Conservation (phyloP, 2,329 filamentous ascomycete species). For the Colletotrichum graminicola region DNA sequence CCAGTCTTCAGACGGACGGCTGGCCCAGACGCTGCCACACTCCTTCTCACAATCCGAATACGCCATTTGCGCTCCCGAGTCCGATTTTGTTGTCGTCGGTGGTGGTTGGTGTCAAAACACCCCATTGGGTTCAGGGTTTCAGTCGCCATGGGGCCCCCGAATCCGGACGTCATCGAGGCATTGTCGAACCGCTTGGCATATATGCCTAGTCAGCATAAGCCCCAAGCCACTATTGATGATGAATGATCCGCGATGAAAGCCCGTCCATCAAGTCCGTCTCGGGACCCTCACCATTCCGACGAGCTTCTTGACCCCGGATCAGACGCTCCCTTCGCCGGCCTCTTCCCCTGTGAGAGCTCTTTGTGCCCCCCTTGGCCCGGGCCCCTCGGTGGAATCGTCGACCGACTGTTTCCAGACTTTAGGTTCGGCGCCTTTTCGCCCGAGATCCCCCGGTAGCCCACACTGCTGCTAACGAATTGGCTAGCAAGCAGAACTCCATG, state of each 20-base stretch:
- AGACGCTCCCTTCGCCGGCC: constrained; percentile 16
- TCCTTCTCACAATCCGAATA: not conserved
- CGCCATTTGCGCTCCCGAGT: not conserved
- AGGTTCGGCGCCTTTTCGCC: constrained; percentile 19
- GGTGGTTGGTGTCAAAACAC: not conserved
- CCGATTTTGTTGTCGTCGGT: not conserved
- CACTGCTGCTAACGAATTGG: constrained; percentile 25
- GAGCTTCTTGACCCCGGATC: constrained; percentile 2
- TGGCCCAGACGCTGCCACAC: not conserved
- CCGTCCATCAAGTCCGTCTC: not conserved
- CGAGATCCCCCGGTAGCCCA: not conserved
- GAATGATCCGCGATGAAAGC: not conserved
- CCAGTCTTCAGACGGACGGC: not conserved
- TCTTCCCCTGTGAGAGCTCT: not conserved
- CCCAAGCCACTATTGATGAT: not conserved
- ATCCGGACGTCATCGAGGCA: not conserved
- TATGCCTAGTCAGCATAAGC: not conserved
- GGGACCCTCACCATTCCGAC: not conserved
- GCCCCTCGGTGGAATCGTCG: not conserved
- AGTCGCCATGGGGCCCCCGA: not conserved
- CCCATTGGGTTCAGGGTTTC: not conserved
- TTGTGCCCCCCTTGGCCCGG: not conserved
- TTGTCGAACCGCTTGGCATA: not conserved
- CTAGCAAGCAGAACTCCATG: not conserved
- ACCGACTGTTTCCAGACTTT: constrained; percentile 8